Percentiles rank a stretch among this genome's conserved stretches.
phyloP scores from a whole-genome alignment of 768 basidiomycete genomes.

The Rhodotorula toruloides region DNA sequence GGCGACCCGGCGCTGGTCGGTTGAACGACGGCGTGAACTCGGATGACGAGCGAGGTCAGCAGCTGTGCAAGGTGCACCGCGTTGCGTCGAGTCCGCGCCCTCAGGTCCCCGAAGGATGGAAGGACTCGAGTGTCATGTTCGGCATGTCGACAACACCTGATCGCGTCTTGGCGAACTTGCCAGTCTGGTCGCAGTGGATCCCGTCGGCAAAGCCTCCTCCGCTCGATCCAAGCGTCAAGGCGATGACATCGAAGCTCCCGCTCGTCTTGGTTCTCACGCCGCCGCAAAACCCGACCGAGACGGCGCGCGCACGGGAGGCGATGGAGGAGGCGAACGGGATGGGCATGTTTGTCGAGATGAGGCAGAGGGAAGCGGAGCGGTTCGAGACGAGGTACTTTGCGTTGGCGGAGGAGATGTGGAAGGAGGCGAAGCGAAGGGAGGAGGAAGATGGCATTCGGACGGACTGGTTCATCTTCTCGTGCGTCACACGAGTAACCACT shows the following conservation, averaged over 20 bases:
- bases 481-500: not conserved
- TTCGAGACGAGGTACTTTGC: slow-evolving; percentile 41
- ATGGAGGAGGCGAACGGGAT: slow-evolving; percentile 29
- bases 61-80: slow-evolving; percentile 17
- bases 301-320: slow-evolving; percentile 21
- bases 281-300: slow-evolving; percentile 30
- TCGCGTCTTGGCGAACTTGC: slow-evolving; percentile 36
- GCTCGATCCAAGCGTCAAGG: slow-evolving; percentile 18
- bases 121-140: slow-evolving; percentile 31
- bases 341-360: slow-evolving; percentile 32
- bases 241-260: slow-evolving; percentile 12
- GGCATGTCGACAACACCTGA: slow-evolving; percentile 39
- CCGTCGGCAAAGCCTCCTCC: not conserved
- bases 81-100: slow-evolving; percentile 26
- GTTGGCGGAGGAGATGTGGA: slow-evolving; percentile 34
- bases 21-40: slow-evolving; percentile 15
- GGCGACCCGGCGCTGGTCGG: not conserved
- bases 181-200: slow-evolving; percentile 39
- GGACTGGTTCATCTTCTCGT: slow-evolving; percentile 39
- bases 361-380: slow-evolving; percentile 21
- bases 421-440: slow-evolving; percentile 12
- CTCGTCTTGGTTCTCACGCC: slow-evolving; percentile 34
- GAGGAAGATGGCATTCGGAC: slow-evolving; percentile 15
- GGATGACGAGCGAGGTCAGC: slow-evolving; percentile 23
- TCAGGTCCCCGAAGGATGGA: slow-evolving; percentile 6